Base-by-base conservation (phyloP, 2,329 filamentous ascomycete genomes). In the Pyrenochaeta sp. region DNA sequence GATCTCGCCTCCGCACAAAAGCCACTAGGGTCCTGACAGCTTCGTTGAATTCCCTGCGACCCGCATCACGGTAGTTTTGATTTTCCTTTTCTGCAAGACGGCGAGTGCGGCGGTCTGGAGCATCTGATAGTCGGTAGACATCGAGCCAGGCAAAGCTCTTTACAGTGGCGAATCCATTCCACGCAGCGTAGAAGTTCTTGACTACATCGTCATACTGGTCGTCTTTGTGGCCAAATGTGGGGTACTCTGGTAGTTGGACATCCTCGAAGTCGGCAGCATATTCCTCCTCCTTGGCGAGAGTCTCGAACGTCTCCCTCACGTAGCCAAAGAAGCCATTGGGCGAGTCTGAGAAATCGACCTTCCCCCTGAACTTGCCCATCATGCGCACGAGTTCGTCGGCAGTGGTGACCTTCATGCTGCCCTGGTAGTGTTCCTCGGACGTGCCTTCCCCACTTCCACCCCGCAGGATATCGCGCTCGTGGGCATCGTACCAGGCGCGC, bases 61-160 rank as follows among this genome's bases (percentile, higher is more conserved):
- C 90, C 39, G 93, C 88, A 14, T 96, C 92, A 38, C 94, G 83
- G 17, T 87, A 73, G 53, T 88, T 88, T 58, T 86, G 89, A 70
- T 99, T 99, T 68, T 96, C 93, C 71, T 96, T 96, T 67, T 97
- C 94, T 86, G 97, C 96, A 26, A 90, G 63, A 21, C 94, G 83
- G 37, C 93, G 85, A 11, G 90, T 80, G 24, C 87, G 83, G 36
- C 94, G 85, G 72, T 99, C 93, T 1, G 91, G 90, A 1, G 91
- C 93, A 59, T 96, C 91, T 0, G 88, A 87, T 14, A 91, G 79
- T 35, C 88, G 82, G 72, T 95, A 94, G 48, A 84, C 81, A 67
- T 99, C 92, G 67, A 87, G 89, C 93, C 94, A 99, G 1, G 88
- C 80, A 67, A 96, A 99, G 0, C 83, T 84, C 68, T 97, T 97